phyloP scores from a whole-genome alignment of 495 filamentous ascomycete species.

The Thozetella sp. region DNA sequence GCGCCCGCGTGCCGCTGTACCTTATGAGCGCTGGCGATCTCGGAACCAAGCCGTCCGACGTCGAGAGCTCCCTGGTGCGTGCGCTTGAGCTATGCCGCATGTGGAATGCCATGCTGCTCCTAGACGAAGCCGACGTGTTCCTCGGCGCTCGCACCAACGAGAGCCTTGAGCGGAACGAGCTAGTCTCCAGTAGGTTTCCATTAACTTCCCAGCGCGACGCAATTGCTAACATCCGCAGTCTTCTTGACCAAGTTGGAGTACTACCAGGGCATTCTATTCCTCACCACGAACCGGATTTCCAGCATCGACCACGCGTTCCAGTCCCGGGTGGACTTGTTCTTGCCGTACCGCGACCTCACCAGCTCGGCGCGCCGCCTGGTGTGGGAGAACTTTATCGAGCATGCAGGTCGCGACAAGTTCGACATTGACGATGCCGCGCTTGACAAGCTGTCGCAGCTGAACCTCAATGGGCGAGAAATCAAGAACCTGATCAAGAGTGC shows the following conservation, averaged over 20 bases:
- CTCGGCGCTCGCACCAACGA: constrained; percentile 40
- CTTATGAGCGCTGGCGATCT: constrained; percentile 16
- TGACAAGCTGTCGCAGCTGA: constrained; percentile 19
- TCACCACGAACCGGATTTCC: constrained; percentile 39
- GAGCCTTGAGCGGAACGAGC: constrained; percentile 31
- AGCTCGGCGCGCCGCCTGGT: constrained; percentile 12
- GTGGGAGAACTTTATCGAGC: constrained; percentile 13
- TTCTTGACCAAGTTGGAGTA: constrained; percentile 52
- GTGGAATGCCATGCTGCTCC: constrained; percentile 43
- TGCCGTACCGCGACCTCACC: constrained; percentile 32
- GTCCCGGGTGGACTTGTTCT: constrained; percentile 44
- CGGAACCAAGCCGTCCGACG: constrained; percentile 5
- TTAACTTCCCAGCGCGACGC: neutral
- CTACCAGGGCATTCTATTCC: constrained; percentile 46
- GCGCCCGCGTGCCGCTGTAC: constrained; percentile 13
- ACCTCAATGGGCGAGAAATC: constrained; percentile 28
- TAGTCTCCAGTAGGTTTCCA: constrained; percentile 30
- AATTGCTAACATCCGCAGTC: constrained; percentile 19
- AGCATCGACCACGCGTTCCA: constrained; percentile 47
- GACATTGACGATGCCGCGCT: constrained; percentile 14
- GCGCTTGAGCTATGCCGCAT: constrained; percentile 36
- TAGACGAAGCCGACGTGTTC: constrained; percentile 40
- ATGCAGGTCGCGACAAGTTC: constrained; percentile 8
- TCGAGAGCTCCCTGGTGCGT: constrained; percentile 24
- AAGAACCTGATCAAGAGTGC: constrained; percentile 46